These are phyloP conservation scores for Ambrosia trifida DNA, from an alignment of 129 eudicot genomes.

Conservation along the genomic window DNA sequence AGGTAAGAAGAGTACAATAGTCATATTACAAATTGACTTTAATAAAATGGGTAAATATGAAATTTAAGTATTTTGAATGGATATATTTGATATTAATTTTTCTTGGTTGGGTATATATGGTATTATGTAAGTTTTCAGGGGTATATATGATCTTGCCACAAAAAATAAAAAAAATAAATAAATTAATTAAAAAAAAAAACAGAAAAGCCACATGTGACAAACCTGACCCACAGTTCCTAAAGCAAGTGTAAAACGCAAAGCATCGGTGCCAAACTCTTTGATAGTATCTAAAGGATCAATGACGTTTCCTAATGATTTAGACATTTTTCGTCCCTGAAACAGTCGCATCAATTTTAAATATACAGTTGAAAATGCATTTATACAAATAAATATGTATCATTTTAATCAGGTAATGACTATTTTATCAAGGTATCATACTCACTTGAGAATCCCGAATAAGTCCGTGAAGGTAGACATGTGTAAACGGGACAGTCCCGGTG, in stretches of 20 bases:
- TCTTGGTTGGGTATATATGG: too few species aligned
- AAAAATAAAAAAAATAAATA: too few species aligned
- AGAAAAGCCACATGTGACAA: constrained; percentile 32
- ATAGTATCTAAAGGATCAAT: constrained; percentile 91
- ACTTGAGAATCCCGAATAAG: constrained; percentile 95
- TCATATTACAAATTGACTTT: too few species aligned
- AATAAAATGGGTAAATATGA: too few species aligned
- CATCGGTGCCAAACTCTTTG: constrained; percentile 92
- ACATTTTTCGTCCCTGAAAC: constrained; percentile 94
- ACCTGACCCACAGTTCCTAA: constrained; percentile 99
- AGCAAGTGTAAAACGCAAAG: constrained; percentile 87
- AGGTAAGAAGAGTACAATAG: too few species aligned
- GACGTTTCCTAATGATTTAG: constrained; percentile 94
- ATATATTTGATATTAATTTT: too few species aligned
- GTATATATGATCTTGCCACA: too few species aligned
- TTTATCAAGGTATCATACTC: constrained; percentile 33
- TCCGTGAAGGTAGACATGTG: constrained; percentile 84
- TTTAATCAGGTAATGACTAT: neutral
- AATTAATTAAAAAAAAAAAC: too few species aligned
- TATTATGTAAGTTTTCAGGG: too few species aligned
- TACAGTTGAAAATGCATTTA: neutral
- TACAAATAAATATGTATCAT: constrained; percentile 1
- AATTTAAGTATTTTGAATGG: too few species aligned
- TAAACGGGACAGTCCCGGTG: constrained; percentile 87
- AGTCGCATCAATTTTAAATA: neutral